Base-by-base conservation (phyloP, 225 moss, liverwort and hornwort genomes). In the Anthoceros angustus region DNA sequence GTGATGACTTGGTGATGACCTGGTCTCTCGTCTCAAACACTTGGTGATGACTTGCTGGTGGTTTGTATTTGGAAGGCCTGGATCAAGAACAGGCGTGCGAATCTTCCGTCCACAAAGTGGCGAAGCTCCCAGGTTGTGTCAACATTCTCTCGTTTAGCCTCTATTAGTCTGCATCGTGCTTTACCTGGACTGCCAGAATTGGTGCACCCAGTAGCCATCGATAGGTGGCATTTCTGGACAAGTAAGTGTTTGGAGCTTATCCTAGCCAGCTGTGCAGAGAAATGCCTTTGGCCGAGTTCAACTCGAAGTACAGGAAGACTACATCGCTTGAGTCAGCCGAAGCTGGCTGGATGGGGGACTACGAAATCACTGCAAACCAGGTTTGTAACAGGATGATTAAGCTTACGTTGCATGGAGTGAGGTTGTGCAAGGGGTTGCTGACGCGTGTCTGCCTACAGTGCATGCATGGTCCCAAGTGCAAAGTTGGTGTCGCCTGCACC, bases 391-490 rank as follows among this genome's bases (percentile, higher is more conserved):
- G 1, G 32, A 1, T 32, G 32, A 32, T 32, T 32, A 4, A 32
- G 55, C 55, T 55, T 20, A 55, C 32, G 32, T 32, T 32, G 32
- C 2, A 32, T 32, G 32, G 32, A 4, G 32, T 55, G 55, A 5
- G 16, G 55, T 20, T 55, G 55, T 55, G 55, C 55, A 3, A 55
- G 32, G 32, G 32, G 32, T 32, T 32, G 32, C 32, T 32, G 32
- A 32, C 32, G 32, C 32, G 32, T 32, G 32, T 32, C 14, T 70
- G 42, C 20, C 66, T 78, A 41, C 78, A 90, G 85, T 95, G 95
- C 68, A 80, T 91, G 82, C 95, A 95, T 68, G 95, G 95, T 63
- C 86, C 88, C 14, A 95, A 95, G 76, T 95, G 95, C 80, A 95
- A 88, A 79, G 71, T 71, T 62, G 91, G 91, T 46, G 78, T 73